A percentile compares a stretch with the other conserved stretches of the same genome.
Conservation (phyloP, 2,329 filamentous ascomycete genomes). For the Pseudopyrenochaeta lycopersici region DNA sequence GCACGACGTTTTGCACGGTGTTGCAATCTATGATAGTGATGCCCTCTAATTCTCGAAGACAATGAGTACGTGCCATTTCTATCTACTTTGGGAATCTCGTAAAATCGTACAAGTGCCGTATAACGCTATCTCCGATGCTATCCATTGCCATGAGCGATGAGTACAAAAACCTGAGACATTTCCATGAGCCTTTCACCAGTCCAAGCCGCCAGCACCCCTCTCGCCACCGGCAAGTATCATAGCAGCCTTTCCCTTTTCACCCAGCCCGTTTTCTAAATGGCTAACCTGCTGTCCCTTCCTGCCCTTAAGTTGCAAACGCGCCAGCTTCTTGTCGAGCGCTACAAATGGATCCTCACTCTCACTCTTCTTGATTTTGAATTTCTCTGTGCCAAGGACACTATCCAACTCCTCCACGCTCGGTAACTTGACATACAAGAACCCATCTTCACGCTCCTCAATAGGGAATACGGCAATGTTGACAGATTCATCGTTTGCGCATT, state of each 20-base stretch:
- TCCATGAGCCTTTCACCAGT: constrained; percentile 48
- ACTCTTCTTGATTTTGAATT: constrained; percentile 79
- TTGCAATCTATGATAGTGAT: too few relatives aligned
- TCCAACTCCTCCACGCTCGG: constrained; percentile 85
- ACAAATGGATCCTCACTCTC: constrained; percentile 68
- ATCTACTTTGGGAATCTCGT: too few relatives aligned
- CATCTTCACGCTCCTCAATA: constrained; percentile 77
- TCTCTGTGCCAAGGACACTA: constrained; percentile 76
- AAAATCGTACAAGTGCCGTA: too few relatives aligned
- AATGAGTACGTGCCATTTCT: too few relatives aligned
- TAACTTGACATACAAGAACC: constrained; percentile 80
- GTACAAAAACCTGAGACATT: not conserved
- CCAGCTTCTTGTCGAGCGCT: constrained; percentile 65
- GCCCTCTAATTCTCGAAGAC: too few relatives aligned
- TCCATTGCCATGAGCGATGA: not conserved
- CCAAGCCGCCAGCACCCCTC: constrained; percentile 53
- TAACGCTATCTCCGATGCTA: not conserved
- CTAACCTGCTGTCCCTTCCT: constrained; percentile 59
- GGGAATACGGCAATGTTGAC: constrained; percentile 86
- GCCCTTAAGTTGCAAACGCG: constrained; percentile 58
- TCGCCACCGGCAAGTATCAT: constrained; percentile 58
- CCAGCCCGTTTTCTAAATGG: constrained; percentile 56
- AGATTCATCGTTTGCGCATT: constrained; percentile 76
- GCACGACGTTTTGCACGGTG: too few relatives aligned
- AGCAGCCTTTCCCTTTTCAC: constrained; percentile 54